Percentiles rank a stretch among this genome's conserved stretches.
Conservation (phyloP, 2,329 filamentous ascomycete species). For the Trichoderma endophyticum region DNA sequence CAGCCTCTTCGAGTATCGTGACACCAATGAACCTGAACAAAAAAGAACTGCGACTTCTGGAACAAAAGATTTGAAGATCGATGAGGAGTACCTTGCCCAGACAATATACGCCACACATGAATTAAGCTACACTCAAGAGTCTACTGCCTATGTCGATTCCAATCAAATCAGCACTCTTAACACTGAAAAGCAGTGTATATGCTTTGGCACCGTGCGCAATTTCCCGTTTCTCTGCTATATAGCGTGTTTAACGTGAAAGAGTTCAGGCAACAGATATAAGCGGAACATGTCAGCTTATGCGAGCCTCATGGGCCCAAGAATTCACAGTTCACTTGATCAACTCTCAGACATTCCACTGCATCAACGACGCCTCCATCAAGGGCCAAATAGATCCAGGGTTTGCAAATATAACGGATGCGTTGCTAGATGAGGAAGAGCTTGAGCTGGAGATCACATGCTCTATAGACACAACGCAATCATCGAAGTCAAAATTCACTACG, state of each 20-base stretch:
- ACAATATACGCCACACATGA: not conserved
- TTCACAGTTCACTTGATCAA: not conserved
- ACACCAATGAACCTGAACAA: too few relatives aligned
- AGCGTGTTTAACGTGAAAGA: not conserved
- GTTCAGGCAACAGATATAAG: not conserved
- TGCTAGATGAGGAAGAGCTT: not conserved
- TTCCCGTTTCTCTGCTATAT: too few relatives aligned
- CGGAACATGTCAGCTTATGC: not conserved
- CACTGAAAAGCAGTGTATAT: not conserved
- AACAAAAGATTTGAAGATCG: not conserved
- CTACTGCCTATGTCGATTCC: not conserved
- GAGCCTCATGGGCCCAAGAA: not conserved
- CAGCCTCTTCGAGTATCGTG: rapidly evolving
- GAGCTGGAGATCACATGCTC: not conserved
- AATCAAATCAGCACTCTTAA: not conserved
- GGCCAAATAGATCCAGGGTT: not conserved
- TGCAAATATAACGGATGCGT: not conserved
- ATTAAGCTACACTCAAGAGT: not conserved
- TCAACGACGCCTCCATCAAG: not conserved
- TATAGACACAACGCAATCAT: not conserved
- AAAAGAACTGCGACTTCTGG: not conserved
- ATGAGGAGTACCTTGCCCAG: not conserved
- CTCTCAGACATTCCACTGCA: not conserved
- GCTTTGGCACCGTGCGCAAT: not conserved
- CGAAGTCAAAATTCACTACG: not conserved